Base-by-base conservation (phyloP, 257 asterid species). In the Scutellaria galericulata region DNA sequence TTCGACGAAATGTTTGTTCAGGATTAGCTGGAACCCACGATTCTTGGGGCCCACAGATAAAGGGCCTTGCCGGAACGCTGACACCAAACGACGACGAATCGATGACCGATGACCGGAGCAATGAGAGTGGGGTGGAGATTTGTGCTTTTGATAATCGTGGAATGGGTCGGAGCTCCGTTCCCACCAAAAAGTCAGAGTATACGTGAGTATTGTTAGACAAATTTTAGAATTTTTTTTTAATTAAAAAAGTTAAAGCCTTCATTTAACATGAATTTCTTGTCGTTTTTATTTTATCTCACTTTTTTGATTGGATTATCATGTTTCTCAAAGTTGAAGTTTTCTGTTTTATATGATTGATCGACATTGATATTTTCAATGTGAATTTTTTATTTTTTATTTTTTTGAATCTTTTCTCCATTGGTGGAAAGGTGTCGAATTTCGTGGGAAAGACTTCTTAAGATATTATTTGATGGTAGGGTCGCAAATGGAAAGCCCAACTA, bases 81-180 rank as follows among this genome's bases (percentile, higher is more conserved):
- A 73, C 77, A 7, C 86, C 97, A 4, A 95, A 95, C 78, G 90
- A 88, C 67, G 88, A 77, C 2, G 86, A 77, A 47, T 83, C 89
- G 55, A 47, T 83, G 82, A 60, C 63, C 61, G 84, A 66, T 35
- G 86, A 82, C 77, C 75, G 81, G 82, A 75, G 77, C 48, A 60
- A 57, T 67, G 82, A 40, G 67, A 70, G 70, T 31, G 62, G 13
- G 47, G 75, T 84, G 69, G 94, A 95, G 87, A 94, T 95, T 46
- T 95, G 98, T 70, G 96, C 96, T 48, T 86, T 95, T 63, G 99
- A 95, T 81, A 95, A 95, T 67, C 96, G 99, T n/a, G 98, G 99
- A 78, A 82, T 95, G 89, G 99, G 98, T 13, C 89, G 70, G 71
- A 95, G 98, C 86, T 88, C 98, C 54, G 80, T 95, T 57, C 98